phyloP scores from a whole-genome alignment of 371 early-diverging fungal species.

The Mortierella sp. region DNA sequence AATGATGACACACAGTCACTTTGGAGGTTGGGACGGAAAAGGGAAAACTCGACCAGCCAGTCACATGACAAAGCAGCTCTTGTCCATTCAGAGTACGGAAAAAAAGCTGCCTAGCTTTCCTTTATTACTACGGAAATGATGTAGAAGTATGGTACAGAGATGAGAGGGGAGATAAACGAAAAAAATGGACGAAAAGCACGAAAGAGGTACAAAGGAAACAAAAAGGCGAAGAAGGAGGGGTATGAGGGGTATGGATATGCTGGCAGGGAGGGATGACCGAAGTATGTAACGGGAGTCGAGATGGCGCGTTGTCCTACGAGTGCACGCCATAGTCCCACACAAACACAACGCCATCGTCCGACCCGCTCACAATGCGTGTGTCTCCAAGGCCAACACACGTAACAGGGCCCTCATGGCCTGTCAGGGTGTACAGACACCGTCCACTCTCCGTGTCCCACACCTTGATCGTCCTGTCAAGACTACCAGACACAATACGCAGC shows the following conservation, averaged over 20 bases:
- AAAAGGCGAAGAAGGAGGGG: not conserved
- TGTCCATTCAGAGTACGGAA: not conserved
- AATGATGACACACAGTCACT: not conserved
- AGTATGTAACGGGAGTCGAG: not conserved
- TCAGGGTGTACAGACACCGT: conserved; percentile 80
- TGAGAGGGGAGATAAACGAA: not conserved
- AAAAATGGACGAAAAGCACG: not conserved
- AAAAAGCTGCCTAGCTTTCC: not conserved
- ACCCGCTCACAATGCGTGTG: conserved; percentile 87
- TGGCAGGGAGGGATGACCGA: not conserved
- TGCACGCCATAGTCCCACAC: conserved; percentile 82
- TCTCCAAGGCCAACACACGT: conserved; percentile 86
- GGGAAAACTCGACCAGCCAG: not conserved
- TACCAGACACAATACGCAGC: conserved; percentile 91
- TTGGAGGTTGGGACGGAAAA: not conserved
- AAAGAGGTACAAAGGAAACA: not conserved
- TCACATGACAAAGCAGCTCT: not conserved
- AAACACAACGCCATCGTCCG: conserved; percentile 85
- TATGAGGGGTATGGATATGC: not conserved
- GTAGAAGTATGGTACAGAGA: not conserved
- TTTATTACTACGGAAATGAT: not conserved
- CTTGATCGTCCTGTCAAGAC: conserved; percentile 91
- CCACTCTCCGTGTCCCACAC: conserved; percentile 96
- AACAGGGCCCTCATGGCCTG: conserved; percentile 78
- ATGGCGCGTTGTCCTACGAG: not conserved